Evolutionary conservation across 78 protist species (phyloP), one percentile per base, ranked within the genome.

Genomic region (Dictyostelium discoideum): DNA sequence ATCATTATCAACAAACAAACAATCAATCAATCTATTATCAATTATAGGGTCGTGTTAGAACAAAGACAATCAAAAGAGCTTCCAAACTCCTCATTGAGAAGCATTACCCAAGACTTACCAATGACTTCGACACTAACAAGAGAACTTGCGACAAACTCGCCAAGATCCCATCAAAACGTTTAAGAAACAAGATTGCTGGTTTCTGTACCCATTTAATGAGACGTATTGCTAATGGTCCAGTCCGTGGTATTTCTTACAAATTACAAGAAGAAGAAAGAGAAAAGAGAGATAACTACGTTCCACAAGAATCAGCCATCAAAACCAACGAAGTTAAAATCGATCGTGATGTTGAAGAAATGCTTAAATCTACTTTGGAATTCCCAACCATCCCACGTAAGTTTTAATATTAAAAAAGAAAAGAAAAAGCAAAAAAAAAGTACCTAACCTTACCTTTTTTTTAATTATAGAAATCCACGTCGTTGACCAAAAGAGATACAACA

Each of bases 221-320:
- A 98, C 98, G 99, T 86, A 98, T 99, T 60, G 97, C 94, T 93
- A 82, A 92, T 29, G 99, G 99, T 3, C 99, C 99, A 74, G 99
- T 99, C 67, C 99, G 99, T 46, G 99, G 99, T 60, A 98, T 98
- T 84, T 99, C 99, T 22, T 97, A 98, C 92, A 99, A 99, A 95
- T 97, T 99, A 39, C 99, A 98, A 95, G 99, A 99, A 98, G 99
- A 99, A 97, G 99, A 99, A 98, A 99, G 99, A 83, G 99, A 99
- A 99, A 98, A 99, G 87, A 96, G 99, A 67, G 99, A 99, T 96
- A 99, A 99, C 98, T 99, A 96, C 97, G 99, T 99, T 54, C 99
- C 99, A 83, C 97, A 96, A 60, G 85, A 90, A 78, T 99, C 99
- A 22, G 99, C 97, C 85, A 63, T 99, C 73, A 96, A 98, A 85